A percentile compares a stretch with the other conserved stretches of the same genome.
Conservation (phyloP, 495 filamentous ascomycete species). For the Gamarada debralockiae region DNA sequence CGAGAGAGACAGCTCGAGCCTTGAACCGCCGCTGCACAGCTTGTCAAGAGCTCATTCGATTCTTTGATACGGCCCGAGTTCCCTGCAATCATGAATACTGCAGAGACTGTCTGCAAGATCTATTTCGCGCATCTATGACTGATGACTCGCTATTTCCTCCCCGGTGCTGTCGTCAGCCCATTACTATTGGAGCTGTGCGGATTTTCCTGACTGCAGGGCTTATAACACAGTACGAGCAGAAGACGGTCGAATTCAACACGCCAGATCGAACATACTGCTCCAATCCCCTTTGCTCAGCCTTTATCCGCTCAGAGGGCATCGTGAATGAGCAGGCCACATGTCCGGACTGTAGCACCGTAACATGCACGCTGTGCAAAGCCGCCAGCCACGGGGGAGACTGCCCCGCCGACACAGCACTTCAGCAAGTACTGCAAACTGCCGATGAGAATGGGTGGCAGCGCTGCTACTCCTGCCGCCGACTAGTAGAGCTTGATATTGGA, state of each 20-base stretch:
- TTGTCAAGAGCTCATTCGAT: slow-evolving; percentile 12
- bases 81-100: slow-evolving; percentile 22
- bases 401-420: slow-evolving; percentile 16
- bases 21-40: slow-evolving; percentile 6
- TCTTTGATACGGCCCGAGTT: slow-evolving; percentile 13
- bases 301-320: slow-evolving; percentile 16
- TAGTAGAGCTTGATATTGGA: slow-evolving; percentile 20
- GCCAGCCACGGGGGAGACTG: slow-evolving; percentile 14
- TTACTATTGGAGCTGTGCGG: slow-evolving; percentile 4
- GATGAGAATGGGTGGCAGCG: slow-evolving; percentile 22
- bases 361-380: slow-evolving; percentile 40
- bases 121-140: slow-evolving; percentile 15
- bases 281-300: slow-evolving; percentile 19
- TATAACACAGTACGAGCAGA: slow-evolving; percentile 17
- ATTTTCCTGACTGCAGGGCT: slow-evolving; percentile 16
- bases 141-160: slow-evolving; percentile 21
- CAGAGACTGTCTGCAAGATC: slow-evolving; percentile 11
- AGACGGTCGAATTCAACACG: slow-evolving; percentile 26
- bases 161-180: slow-evolving; percentile 10
- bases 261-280: slow-evolving; percentile 26
- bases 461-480: slow-evolving; percentile 18
- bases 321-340: slow-evolving; percentile 27
- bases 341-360: slow-evolving; percentile 27
- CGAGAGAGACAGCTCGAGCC: not conserved
- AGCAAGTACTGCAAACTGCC: slow-evolving; percentile 13